phyloP scores from a whole-genome alignment of 495 filamentous ascomycete species.

The Xylaria acuta region DNA sequence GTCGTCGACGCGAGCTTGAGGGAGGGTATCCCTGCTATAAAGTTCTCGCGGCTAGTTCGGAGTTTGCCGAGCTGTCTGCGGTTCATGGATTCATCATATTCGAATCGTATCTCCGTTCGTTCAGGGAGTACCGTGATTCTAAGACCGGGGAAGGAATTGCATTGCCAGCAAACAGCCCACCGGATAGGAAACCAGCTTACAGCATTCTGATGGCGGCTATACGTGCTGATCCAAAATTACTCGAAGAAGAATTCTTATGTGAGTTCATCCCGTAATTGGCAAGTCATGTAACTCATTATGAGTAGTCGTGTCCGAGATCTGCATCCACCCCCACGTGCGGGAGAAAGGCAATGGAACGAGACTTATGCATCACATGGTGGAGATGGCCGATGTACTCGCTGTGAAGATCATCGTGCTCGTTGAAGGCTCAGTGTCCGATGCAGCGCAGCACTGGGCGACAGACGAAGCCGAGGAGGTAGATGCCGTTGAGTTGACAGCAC shows the following conservation, averaged over 20 bases:
- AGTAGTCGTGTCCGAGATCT: slow-evolving; percentile 26
- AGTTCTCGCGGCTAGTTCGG: background rate
- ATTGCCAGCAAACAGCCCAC: slow-evolving; percentile 24
- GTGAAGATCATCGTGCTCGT: slow-evolving; percentile 22
- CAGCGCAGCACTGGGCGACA: slow-evolving; percentile 17
- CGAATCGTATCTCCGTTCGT: slow-evolving; percentile 22
- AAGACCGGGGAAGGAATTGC: slow-evolving; percentile 18
- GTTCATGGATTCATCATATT: slow-evolving; percentile 23
- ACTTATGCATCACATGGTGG: slow-evolving; percentile 25
- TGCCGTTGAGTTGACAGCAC: slow-evolving; percentile 15
- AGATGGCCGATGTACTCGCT: slow-evolving; percentile 21
- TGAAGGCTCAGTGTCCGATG: slow-evolving; percentile 23
- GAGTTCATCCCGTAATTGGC: background rate
- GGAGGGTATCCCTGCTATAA: slow-evolving; percentile 20
- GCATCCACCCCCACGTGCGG: slow-evolving; percentile 23
- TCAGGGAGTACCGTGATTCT: slow-evolving; percentile 18
- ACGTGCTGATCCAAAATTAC: slow-evolving; percentile 22
- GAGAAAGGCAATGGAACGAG: slow-evolving; percentile 24
- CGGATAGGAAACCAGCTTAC: slow-evolving; percentile 24
- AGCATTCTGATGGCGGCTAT: slow-evolving; percentile 22
- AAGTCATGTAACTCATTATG: slow-evolving; percentile 1
- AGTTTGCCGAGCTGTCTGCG: background rate
- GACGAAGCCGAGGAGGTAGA: slow-evolving; percentile 18
- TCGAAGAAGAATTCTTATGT: slow-evolving; percentile 27
- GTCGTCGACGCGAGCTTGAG: slow-evolving; percentile 20